Base-by-base conservation (phyloP, 306 rosid genomes). In the Citrullus colocynthis region DNA sequence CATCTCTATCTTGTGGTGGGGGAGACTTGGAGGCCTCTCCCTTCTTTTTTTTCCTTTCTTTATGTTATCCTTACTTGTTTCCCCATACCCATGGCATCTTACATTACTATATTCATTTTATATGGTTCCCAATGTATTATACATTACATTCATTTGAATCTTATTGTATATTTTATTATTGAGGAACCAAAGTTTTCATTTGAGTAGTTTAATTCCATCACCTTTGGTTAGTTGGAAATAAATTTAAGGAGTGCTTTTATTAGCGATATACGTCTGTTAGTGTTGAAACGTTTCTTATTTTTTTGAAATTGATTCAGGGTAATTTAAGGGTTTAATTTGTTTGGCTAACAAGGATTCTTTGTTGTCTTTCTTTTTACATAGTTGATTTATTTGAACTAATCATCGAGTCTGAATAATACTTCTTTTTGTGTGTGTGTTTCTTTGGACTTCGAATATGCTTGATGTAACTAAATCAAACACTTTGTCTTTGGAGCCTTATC, bases 1-100 rank as follows among this genome's bases (percentile, higher is more conserved):
- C 76, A 70, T 70, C 36, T 44, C 57, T 12, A 70, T 45, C 57
- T 45, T 45, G 76, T 70, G 55, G 75, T 69, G 56, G 74, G 55
- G 8, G 39, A 24, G 12, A 45, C 15, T 8, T 17, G 24, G 45
- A 64, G 44, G 13, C 71, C 70, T 45, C 9, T 36, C 70, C 21
- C 0, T 15, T 34, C 0, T 42, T 48, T 6, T 21, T 49, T 3
- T 21, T 49, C 14, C 7, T 21, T 49, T 48, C 39, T 72, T 72
- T 72, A 72, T 72, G 37, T 72, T 72, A 72, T 72, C 76, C 42
- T 72, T 5, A 44, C 6, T 41, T 49, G 59, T 45, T 72, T 72
- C 57, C 58, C 76, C 76, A 48, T 72, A 72, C 76, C 37, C 36
- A 55, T 42, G 11, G 55, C 75, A 42, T 69, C 75, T 69, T 12